Evolutionary conservation across 768 basidiomycete species (phyloP).

Genomic region (Lentinus brumalis): DNA sequence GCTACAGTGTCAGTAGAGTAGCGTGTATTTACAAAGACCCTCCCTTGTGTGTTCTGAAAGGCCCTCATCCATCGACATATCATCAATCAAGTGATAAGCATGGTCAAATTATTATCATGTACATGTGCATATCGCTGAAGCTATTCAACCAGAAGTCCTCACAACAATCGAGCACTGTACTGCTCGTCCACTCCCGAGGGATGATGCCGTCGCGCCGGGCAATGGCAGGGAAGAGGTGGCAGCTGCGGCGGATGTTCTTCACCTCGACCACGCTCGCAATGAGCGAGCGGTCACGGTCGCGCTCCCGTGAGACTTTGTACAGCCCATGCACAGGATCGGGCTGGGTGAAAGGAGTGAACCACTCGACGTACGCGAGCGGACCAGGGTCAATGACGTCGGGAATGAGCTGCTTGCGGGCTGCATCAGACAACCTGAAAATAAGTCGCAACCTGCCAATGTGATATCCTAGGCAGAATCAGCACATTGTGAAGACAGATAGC

Average conservation of each 20-base stretch:
- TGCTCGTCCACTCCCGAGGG: constrained; percentile 4
- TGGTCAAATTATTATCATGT: not conserved
- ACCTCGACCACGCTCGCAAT: constrained; percentile 7
- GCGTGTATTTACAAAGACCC: no score
- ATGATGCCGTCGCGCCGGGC: not conserved
- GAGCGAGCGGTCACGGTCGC: not conserved
- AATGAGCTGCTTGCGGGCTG: constrained; percentile 1
- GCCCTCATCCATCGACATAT: no score
- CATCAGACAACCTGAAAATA: constrained; percentile 28
- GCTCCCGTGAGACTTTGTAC: constrained; percentile 21
- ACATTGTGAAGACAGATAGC: not conserved
- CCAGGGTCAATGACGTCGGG: not conserved
- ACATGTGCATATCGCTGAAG: constrained; percentile 4
- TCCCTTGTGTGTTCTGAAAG: no score
- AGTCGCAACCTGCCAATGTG: constrained; percentile 31
- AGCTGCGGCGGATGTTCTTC: not conserved
- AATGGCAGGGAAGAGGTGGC: constrained; percentile 6
- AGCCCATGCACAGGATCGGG: constrained; percentile 29
- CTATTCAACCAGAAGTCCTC: constrained; percentile 1
- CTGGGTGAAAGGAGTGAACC: constrained; percentile 28
- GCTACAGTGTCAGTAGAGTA: no score
- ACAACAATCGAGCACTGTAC: constrained; percentile 1
- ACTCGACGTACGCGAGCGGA: constrained; percentile 34
- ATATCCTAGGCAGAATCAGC: constrained; percentile 22
- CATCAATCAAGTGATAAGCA: no score